Evolutionary conservation across 139 green algal species (phyloP).

Genomic region (Chlorella sp.): DNA sequence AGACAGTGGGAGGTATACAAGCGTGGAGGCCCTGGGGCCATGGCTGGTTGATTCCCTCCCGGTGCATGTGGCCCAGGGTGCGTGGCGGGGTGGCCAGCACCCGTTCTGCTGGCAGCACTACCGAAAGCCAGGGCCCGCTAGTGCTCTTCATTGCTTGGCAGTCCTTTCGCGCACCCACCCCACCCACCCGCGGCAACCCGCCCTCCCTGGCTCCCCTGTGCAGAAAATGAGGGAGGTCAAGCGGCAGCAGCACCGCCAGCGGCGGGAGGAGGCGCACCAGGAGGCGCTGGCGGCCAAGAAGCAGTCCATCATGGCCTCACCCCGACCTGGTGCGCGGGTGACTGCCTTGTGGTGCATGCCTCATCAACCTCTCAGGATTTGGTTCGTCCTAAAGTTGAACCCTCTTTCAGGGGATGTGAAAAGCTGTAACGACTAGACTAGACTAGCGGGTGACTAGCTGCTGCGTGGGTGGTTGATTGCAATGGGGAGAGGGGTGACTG

Average conservation of each 20-base stretch:
- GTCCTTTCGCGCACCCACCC: not conserved
- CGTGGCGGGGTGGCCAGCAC: too few species aligned
- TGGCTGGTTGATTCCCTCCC: not conserved
- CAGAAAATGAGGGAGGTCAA: conserved; percentile 71
- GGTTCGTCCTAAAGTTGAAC: too few species aligned
- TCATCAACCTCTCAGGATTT: too few species aligned
- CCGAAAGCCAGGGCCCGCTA: not conserved
- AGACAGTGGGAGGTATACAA: too few species aligned
- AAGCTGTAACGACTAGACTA: too few species aligned
- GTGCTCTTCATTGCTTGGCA: not conserved
- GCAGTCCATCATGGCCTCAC: conserved; percentile 39
- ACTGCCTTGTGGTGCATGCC: too few species aligned
- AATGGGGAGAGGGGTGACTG: too few species aligned
- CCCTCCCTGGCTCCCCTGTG: not conserved
- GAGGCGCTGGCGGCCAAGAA: conserved; percentile 57
- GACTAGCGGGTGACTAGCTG: too few species aligned
- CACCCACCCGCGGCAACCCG: not conserved
- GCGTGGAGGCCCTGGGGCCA: too few species aligned
- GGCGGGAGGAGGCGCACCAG: conserved; percentile 67
- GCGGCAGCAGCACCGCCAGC: conserved; percentile 70
- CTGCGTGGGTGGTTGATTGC: not conserved
- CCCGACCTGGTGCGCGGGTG: conserved; percentile 3
- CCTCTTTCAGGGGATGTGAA: too few species aligned
- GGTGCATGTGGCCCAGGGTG: not conserved
- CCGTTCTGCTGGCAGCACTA: not conserved